Percentiles rank a stretch among this genome's conserved stretches.
Evolutionary conservation across 768 basidiomycete genomes (phyloP).

Genomic region (Mycena olivaceomarginata): DNA sequence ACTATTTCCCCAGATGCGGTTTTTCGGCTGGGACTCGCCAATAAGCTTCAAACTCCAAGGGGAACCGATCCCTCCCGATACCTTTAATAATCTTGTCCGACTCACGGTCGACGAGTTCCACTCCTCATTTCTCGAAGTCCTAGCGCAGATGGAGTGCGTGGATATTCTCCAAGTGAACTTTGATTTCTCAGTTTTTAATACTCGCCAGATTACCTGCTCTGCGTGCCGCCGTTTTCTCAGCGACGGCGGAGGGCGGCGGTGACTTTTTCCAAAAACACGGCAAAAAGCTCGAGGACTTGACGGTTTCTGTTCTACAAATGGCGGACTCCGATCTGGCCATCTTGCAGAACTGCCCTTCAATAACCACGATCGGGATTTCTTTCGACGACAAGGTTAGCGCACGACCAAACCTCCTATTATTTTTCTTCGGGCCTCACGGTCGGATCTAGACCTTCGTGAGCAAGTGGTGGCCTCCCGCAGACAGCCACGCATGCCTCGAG

Average conservation of each 20-base stretch:
- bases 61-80: neutral
- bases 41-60: slow-evolving; percentile 1
- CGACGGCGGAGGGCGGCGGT: neutral
- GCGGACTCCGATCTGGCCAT: neutral
- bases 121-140: neutral
- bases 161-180: no score
- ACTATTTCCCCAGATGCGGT: neutral
- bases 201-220: slow-evolving; percentile 11
- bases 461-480: no score
- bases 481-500: neutral
- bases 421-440: no score
- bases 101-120: neutral
- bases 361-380: neutral
- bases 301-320: slow-evolving; percentile 2
- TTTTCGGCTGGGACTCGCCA: slow-evolving; percentile 8
- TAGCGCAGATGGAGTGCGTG: slow-evolving; percentile 27
- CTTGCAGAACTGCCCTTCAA: slow-evolving; percentile 5
- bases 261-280: slow-evolving; percentile 23
- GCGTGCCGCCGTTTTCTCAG: neutral
- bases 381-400: neutral
- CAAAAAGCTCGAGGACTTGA: slow-evolving; percentile 10
- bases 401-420: no score
- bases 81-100: slow-evolving; percentile 4
- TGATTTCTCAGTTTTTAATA: neutral
- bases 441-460: no score